Percentiles rank a stretch among this genome's conserved stretches.
phyloP scores from a whole-genome alignment of 116 monocot species.

The Posidonia oceanica region DNA sequence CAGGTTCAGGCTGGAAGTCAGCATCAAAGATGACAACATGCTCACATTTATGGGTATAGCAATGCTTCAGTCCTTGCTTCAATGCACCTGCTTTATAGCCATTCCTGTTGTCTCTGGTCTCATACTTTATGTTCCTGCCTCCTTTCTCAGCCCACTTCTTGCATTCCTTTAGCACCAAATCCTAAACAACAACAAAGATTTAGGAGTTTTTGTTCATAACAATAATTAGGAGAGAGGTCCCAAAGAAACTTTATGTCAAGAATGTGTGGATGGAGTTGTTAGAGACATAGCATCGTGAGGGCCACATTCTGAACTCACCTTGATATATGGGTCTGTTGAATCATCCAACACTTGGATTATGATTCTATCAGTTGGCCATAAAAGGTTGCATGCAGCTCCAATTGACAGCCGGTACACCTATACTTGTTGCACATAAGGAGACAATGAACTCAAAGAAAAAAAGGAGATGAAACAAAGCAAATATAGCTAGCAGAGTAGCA shows the following conservation, averaged over 20 bases:
- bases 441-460: no score
- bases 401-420: constrained; percentile 82
- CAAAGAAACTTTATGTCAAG: background rate
- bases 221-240: background rate
- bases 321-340: constrained; percentile 54
- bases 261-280: no score
- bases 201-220: background rate
- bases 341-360: constrained; percentile 81
- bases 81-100: constrained; percentile 75
- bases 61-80: constrained; percentile 59
- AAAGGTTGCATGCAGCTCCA: constrained; percentile 55
- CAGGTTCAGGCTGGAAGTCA: constrained; percentile 62
- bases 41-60: constrained; percentile 56
- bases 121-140: constrained; percentile 57
- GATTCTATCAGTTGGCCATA: constrained; percentile 57
- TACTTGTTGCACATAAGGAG: background rate
- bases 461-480: background rate
- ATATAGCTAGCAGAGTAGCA: background rate
- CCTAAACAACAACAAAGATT: constrained; percentile 20
- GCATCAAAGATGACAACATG: constrained; percentile 65
- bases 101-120: constrained; percentile 47
- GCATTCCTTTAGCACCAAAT: constrained; percentile 57
- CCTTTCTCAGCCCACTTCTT: constrained; percentile 43
- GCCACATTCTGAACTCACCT: constrained; percentile 15
- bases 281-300: no score